Conservation (phyloP, 129 eudicot genomes). For the Ambrosia trifida region DNA sequence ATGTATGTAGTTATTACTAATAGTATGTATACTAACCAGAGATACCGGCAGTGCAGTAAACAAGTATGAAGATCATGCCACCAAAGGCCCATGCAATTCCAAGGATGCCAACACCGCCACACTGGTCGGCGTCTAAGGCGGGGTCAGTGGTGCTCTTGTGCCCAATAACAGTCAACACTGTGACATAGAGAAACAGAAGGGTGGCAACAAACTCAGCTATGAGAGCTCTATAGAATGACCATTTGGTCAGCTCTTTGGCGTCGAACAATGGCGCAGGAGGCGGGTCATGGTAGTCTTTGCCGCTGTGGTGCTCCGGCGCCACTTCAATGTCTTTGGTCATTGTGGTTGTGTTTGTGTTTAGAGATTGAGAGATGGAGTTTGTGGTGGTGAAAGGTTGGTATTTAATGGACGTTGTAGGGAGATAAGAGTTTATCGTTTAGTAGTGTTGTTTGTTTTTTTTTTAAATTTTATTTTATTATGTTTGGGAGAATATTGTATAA, state of each 20-base stretch:
- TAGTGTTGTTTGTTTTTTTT: slow-evolving; percentile 11
- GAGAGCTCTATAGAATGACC: slow-evolving; percentile 80
- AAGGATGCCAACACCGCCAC: slow-evolving; percentile 86
- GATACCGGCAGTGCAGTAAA: slow-evolving; percentile 98
- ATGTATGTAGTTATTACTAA: too few species aligned
- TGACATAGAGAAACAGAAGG: slow-evolving; percentile 70
- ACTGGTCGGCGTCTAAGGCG: slow-evolving; percentile 38
- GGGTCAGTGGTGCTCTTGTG: slow-evolving; percentile 54
- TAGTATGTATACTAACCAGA: slow-evolving; percentile 55
- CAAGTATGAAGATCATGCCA: slow-evolving; percentile 96
- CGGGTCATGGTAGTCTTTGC: slow-evolving; percentile 93
- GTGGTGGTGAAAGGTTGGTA: slow-evolving; percentile 40
- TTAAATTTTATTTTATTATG: not conserved
- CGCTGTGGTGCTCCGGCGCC: slow-evolving; percentile 53
- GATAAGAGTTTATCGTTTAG: slow-evolving; percentile 26
- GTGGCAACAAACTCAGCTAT: slow-evolving; percentile 86
- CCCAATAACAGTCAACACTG: slow-evolving; percentile 78
- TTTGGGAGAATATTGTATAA: not conserved
- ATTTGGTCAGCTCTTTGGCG: slow-evolving; percentile 53
- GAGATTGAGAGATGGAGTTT: slow-evolving; percentile 29
- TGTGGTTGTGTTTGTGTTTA: not conserved
- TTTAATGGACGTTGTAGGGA: slow-evolving; percentile 33
- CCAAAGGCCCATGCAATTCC: slow-evolving; percentile 99
- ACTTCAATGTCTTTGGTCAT: slow-evolving; percentile 56
- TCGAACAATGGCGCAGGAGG: slow-evolving; percentile 75